Percentiles rank a stretch among this genome's conserved stretches.
These are phyloP conservation scores for Botrytis elliptica DNA, from an alignment of 2,329 filamentous ascomycete species.

Conservation along the genomic window DNA sequence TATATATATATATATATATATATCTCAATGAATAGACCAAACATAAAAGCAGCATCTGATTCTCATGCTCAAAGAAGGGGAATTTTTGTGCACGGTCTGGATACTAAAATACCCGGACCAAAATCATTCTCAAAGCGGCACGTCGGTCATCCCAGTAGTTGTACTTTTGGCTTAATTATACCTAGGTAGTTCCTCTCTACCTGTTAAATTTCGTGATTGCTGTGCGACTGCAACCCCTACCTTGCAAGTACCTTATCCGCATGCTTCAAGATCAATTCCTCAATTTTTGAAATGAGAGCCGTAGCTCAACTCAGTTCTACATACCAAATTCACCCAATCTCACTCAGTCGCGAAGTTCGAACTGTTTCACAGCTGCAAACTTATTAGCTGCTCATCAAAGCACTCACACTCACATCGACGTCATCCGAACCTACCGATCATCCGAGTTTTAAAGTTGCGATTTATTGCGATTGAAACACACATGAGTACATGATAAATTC, in stretches of 20 bases:
- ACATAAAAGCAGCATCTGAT: background rate
- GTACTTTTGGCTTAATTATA: background rate
- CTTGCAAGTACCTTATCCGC: background rate
- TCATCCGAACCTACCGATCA: conserved; percentile 7
- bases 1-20: too few species aligned
- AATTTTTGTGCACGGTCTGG: background rate
- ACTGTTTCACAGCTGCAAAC: background rate
- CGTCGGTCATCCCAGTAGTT: background rate
- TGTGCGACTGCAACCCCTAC: background rate
- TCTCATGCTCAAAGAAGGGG: background rate
- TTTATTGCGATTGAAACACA: background rate
- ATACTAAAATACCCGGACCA: background rate
- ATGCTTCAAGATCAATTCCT: conserved; percentile 7
- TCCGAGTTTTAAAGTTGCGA: background rate
- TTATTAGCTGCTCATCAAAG: background rate
- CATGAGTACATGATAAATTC: background rate
- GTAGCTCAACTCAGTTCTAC: background rate
- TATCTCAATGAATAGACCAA: background rate
- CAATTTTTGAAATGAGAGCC: background rate
- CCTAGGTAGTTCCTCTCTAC: background rate
- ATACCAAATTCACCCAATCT: background rate
- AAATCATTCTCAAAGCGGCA: background rate
- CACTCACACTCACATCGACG: background rate
- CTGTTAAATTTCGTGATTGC: background rate
- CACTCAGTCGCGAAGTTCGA: background rate